A percentile compares a stretch with the other conserved stretches of the same genome.
These are phyloP conservation scores for Globisporangium cederbergense DNA, from an alignment of 352 stramenopile species.

Conservation along the genomic window DNA sequence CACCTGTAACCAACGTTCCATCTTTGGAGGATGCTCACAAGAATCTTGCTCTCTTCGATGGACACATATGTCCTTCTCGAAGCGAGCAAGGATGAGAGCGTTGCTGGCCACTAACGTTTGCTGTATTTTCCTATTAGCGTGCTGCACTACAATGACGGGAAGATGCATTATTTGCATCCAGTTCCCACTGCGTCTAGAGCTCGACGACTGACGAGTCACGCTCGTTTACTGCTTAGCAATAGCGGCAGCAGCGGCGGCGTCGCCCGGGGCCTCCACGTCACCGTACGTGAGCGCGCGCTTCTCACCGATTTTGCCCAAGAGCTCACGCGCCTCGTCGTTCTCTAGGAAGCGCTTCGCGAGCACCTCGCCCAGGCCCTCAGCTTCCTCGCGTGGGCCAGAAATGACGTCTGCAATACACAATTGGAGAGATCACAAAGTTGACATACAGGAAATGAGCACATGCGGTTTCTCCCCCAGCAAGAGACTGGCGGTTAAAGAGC, in stretches of 20 bases:
- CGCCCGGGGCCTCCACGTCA: constrained; percentile 60
- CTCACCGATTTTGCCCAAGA: constrained; percentile 58
- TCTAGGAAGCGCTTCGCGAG: constrained; percentile 60
- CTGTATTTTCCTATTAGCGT: background rate
- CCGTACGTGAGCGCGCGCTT: constrained; percentile 82
- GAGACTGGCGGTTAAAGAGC: no score
- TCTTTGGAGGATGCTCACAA: no score
- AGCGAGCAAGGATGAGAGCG: no score
- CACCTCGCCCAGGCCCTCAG: constrained; percentile 58
- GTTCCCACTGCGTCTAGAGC: background rate
- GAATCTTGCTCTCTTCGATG: no score
- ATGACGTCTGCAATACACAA: constrained; percentile 27
- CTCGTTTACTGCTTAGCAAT: constrained; percentile 19
- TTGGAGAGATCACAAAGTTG: no score
- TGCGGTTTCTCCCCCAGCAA: no score
- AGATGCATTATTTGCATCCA: background rate
- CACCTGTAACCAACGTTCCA: background rate
- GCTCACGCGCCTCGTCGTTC: constrained; percentile 42
- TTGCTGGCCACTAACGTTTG: background rate
- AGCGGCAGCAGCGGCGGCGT: constrained; percentile 57
- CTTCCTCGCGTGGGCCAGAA: constrained; percentile 49
- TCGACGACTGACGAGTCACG: background rate
- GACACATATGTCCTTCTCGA: no score
- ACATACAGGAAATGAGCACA: no score
- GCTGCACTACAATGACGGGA: background rate